These are phyloP conservation scores for Hymenoscyphus fraxineus DNA, from an alignment of 2,329 filamentous ascomycete species.

Conservation along the genomic window DNA sequence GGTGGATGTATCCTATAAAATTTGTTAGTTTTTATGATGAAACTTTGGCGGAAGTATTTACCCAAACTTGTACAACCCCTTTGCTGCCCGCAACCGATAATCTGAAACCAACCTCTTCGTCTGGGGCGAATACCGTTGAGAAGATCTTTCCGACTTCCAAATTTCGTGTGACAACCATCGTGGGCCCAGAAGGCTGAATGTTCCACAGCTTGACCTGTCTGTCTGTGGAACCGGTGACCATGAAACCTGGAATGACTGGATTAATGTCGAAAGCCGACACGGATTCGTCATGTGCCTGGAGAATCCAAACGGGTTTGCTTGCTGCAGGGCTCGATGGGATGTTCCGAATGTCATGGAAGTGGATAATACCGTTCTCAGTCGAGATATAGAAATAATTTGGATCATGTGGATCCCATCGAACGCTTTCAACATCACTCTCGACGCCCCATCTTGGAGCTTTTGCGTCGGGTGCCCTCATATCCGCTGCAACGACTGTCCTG, in stretches of 20 bases:
- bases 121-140: conserved; percentile 83
- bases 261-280: conserved; percentile 93
- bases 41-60: conserved; percentile 38
- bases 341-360: conserved; percentile 84
- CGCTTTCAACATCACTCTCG: conserved; percentile 89
- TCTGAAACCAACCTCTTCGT: conserved; percentile 85
- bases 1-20: conserved; percentile 53
- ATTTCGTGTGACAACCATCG: conserved; percentile 87
- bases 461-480: conserved; percentile 89
- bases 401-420: conserved; percentile 91
- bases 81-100: conserved; percentile 93
- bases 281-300: conserved; percentile 92
- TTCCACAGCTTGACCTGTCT: conserved; percentile 98
- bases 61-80: conserved; percentile 91
- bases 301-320: conserved; percentile 85
- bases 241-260: conserved; percentile 80
- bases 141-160: conserved; percentile 95
- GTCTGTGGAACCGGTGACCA: conserved; percentile 91
- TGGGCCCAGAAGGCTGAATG: conserved; percentile 73
- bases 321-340: conserved; percentile 67
- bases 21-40: not conserved
- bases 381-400: conserved; percentile 92
- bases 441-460: conserved; percentile 84
- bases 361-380: conserved; percentile 85
- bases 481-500: conserved; percentile 85